Percentiles rank a stretch among this genome's conserved stretches.
Conservation (phyloP, 495 filamentous ascomycete genomes). For the Hapsidospora chrysogenum region DNA sequence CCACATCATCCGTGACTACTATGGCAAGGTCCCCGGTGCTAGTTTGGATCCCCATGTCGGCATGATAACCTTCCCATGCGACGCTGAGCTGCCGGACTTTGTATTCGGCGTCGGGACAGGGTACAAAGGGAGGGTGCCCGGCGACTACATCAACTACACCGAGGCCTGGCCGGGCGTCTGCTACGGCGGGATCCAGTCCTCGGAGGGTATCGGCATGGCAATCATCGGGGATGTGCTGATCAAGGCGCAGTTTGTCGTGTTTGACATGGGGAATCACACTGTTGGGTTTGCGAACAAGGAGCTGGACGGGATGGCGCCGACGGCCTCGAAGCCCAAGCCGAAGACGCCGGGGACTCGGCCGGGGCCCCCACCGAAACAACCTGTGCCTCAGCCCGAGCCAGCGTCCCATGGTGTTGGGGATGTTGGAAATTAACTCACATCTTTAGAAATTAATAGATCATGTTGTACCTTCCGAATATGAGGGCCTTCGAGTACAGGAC, state of each 20-base stretch:
- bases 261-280: conserved; percentile 26
- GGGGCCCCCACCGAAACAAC: too few relatives aligned
- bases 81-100: conserved; percentile 42
- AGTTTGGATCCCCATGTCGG: conserved; percentile 25
- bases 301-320: too few relatives aligned
- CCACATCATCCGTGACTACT: conserved; percentile 40
- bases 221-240: conserved; percentile 62
- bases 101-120: conserved; percentile 36
- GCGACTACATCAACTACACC: conserved; percentile 33
- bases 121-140: conserved; percentile 28
- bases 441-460: too few relatives aligned
- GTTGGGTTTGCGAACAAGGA: conserved; percentile 34
- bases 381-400: too few relatives aligned
- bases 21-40: conserved; percentile 32
- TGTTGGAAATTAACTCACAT: too few relatives aligned
- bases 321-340: too few relatives aligned
- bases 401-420: too few relatives aligned
- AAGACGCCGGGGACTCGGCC: too few relatives aligned
- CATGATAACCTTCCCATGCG: conserved; percentile 57
- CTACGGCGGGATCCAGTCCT: conserved; percentile 43
- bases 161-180: conserved; percentile 20
- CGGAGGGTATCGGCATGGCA: conserved; percentile 38
- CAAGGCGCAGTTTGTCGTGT: conserved; percentile 55
- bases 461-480: too few relatives aligned
- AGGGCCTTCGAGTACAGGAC: too few relatives aligned